These are phyloP conservation scores for Populus hybrid DNA, from an alignment of 441 rosid genomes.

Conservation along the genomic window DNA sequence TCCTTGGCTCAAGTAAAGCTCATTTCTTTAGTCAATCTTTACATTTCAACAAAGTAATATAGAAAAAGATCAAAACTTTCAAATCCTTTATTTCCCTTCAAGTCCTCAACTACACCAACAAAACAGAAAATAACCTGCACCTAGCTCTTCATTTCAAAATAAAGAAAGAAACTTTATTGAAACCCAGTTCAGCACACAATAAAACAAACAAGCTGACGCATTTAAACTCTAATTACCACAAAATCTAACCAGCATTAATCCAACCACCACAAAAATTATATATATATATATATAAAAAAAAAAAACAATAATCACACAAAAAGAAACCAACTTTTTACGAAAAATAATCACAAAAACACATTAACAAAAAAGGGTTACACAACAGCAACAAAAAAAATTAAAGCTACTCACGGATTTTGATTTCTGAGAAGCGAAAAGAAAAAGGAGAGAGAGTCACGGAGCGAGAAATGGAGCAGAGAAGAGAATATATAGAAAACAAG, in stretches of 20 bases:
- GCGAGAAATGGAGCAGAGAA: not conserved
- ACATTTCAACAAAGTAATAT: not conserved
- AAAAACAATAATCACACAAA: not conserved
- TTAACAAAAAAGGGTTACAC: not conserved
- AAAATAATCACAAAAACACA: not conserved
- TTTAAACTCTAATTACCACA: not conserved
- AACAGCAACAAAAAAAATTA: not conserved
- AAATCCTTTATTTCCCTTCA: not conserved
- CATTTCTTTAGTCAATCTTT: not conserved
- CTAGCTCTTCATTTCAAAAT: not conserved
- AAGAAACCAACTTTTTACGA: not conserved
- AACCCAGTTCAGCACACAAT: not conserved
- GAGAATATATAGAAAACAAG: not conserved
- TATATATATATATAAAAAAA: not conserved
- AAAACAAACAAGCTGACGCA: not conserved
- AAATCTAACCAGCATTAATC: not conserved
- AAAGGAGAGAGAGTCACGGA: not conserved
- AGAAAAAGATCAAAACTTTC: not conserved
- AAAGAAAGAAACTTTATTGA: not conserved
- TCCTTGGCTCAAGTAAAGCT: not conserved
- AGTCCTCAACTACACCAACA: not conserved
- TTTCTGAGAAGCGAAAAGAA: not conserved
- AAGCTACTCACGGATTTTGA: slow-evolving; percentile 3
- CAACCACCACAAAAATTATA: not conserved
- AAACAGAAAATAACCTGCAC: not conserved